Base-by-base conservation (phyloP, 257 asterid genomes). In the Solanum neorickii region DNA sequence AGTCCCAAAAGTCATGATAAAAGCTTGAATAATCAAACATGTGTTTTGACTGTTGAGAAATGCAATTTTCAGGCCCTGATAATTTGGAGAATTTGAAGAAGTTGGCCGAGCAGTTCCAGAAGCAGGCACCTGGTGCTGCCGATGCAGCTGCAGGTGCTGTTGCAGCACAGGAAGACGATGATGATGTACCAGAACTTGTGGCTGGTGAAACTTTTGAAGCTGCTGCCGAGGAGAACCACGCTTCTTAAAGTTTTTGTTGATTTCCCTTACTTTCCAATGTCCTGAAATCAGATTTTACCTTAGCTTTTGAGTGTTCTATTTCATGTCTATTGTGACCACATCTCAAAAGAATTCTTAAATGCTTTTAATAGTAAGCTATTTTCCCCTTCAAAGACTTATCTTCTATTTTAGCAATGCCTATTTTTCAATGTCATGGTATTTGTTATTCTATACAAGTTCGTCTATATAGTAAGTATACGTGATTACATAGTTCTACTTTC, bases 91-190 rank as follows among this genome's bases (percentile, higher is more conserved):
- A 93, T 82, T 89, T 93, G 94, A 95, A 93, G 91, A 94, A 93
- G 88, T 85, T 95, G 85, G 98, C 98, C 18, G 95, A 95, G 86
- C 97, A 95, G 87, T 94, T 93, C 91, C 95, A 95, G 90, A 93
- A 93, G 92, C 98, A 94, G 88, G 90, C 87, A 37, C 92, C 98
- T 59, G 92, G 89, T 29, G 89, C 88, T 82, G 92, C 87, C 6
- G 87, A 83, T 3, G 91, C 35, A 44, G 80, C 89, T 86, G 90
- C 60, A 35, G 86, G 85, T 44, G 85, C 89, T 4, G n/a, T 47
- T 1, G 85, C 86, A 44, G 88, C 86, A 52, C 91, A 89, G 33
- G 94, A 91, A 23, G 94, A 94, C 44, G 98, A 94, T 35, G 95
- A 94, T 29, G 97, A 94, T 14, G 96, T 94, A 80, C 98, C 98